A percentile compares a stretch with the other conserved stretches of the same genome.
Evolutionary conservation across 805 yeast species (phyloP).

Genomic region (Zygosaccharomyces rouxii): DNA sequence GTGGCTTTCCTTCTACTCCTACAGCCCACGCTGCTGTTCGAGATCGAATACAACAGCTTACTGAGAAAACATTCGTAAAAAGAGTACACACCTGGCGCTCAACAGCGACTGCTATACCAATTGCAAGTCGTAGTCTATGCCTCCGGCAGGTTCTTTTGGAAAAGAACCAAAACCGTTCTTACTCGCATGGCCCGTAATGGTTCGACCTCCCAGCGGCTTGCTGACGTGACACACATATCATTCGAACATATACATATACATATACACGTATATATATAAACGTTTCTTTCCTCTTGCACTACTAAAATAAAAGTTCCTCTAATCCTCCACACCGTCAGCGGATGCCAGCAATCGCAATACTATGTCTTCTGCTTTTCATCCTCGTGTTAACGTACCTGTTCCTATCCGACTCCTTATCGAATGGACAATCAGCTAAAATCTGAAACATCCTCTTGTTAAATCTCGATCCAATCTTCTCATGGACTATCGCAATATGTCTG

Average conservation of each 20-base stretch:
- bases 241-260: neutral
- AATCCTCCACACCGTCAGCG: neutral
- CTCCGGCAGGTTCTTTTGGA: neutral
- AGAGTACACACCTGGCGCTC: too few species aligned
- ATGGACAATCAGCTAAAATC: constrained; percentile 27
- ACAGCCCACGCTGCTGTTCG: too few species aligned
- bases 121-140: too few species aligned
- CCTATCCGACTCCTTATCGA: constrained; percentile 12
- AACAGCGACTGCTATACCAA: too few species aligned
- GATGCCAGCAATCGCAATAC: constrained; percentile 3
- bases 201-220: too few species aligned
- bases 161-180: too few species aligned
- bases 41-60: too few species aligned
- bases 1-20: too few species aligned
- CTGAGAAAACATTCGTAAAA: too few species aligned
- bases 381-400: constrained; percentile 12
- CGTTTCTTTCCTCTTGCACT: too few species aligned
- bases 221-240: neutral
- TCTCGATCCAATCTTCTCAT: constrained; percentile 38
- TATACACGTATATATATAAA: neutral
- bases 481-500: constrained; percentile 51
- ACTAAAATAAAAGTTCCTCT: neutral
- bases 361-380: constrained; percentile 9
- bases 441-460: constrained; percentile 37
- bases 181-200: too few species aligned